Conservation (phyloP, 164 flowering plant species). For the Liquidambar formosana region DNA sequence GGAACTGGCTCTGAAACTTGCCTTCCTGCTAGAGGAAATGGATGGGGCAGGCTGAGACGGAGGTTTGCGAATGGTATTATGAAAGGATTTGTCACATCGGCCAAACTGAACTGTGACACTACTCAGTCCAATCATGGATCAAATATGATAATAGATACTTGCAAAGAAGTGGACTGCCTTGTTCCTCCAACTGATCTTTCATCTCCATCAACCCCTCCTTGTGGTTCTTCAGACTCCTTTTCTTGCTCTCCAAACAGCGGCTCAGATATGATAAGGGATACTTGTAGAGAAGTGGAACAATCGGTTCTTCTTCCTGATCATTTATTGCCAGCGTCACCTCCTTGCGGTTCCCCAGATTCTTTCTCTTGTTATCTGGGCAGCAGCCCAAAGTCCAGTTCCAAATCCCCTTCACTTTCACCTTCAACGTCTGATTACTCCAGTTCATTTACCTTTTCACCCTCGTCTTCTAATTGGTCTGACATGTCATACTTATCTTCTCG, state of each 20-base stretch:
- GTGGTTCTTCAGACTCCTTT: constrained; percentile 30
- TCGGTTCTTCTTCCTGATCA: constrained; percentile 9
- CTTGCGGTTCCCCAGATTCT: constrained; percentile 52
- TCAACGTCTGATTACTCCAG: constrained; percentile 63
- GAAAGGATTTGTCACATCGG: constrained; percentile 51
- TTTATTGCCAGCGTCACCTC: constrained; percentile 16
- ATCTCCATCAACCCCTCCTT: constrained; percentile 23
- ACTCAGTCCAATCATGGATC: constrained; percentile 10
- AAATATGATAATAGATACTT: constrained; percentile 24
- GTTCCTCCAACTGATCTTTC: constrained; percentile 22
- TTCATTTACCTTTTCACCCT: constrained; percentile 71
- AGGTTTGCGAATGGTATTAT: constrained; percentile 52
- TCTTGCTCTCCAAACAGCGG: constrained; percentile 20
- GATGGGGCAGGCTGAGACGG: constrained; percentile 64
- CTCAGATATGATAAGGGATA: constrained; percentile 6
- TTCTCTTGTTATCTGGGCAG: constrained; percentile 38
- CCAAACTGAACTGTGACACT: constrained; percentile 32
- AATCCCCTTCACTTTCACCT: constrained; percentile 66
- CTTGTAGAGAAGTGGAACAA: constrained; percentile 13
- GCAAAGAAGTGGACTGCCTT: constrained; percentile 21
- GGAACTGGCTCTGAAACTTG: constrained; percentile 52
- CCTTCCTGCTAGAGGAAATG: constrained; percentile 69
- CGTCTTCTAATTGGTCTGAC: constrained; percentile 77
- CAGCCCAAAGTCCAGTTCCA: constrained; percentile 47
- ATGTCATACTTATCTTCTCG: constrained; percentile 52